These are phyloP conservation scores for Psilocybe azurescens DNA, from an alignment of 768 basidiomycete genomes.

Conservation along the genomic window DNA sequence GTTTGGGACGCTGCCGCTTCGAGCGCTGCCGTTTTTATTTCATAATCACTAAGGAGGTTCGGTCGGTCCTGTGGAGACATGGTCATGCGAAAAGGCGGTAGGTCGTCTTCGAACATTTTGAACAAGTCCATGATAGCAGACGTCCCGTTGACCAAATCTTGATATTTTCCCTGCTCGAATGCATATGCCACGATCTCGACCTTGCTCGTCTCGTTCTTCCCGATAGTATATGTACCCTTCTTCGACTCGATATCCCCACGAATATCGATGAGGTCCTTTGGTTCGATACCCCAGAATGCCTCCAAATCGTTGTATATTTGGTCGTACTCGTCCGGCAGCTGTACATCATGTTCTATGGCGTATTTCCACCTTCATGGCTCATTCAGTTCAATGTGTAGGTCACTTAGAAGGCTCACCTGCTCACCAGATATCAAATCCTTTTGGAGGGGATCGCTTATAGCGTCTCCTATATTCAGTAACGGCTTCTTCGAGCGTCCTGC, in stretches of 20 bases:
- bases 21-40: slow-evolving; percentile 32
- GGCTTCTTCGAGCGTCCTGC: slow-evolving; percentile 75
- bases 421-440: slow-evolving; percentile 89
- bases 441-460: slow-evolving; percentile 81
- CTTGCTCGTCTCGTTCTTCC: slow-evolving; percentile 34
- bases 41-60: slow-evolving; percentile 40
- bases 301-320: slow-evolving; percentile 74
- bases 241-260: slow-evolving; percentile 42
- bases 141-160: slow-evolving; percentile 39
- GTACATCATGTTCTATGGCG: slow-evolving; percentile 71
- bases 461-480: slow-evolving; percentile 77
- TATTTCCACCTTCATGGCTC: slow-evolving; percentile 47
- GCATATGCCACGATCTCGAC: slow-evolving; percentile 39
- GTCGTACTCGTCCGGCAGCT: slow-evolving; percentile 89
- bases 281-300: slow-evolving; percentile 79
- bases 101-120: slow-evolving; percentile 39
- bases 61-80: slow-evolving; percentile 51
- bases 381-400: no score
- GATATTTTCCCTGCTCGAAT: slow-evolving; percentile 39
- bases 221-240: slow-evolving; percentile 47
- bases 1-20: slow-evolving; percentile 32
- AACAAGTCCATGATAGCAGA: slow-evolving; percentile 39
- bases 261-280: slow-evolving; percentile 41
- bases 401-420: slow-evolving; percentile 15
- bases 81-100: slow-evolving; percentile 53